Conservation (phyloP, 345 rosid genomes). For the Orychophragmus violaceus region DNA sequence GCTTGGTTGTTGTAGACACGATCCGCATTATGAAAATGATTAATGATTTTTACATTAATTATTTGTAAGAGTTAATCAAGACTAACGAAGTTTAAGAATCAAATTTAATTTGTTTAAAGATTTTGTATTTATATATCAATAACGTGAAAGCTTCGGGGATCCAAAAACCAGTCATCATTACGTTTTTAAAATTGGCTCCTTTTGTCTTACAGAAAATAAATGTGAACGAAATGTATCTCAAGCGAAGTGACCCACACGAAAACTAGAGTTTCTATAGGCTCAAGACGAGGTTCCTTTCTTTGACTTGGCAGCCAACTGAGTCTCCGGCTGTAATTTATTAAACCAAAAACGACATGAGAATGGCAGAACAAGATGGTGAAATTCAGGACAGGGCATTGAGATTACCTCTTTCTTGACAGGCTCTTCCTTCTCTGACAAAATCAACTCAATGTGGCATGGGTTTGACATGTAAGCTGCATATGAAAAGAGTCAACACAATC, state of each 20-base stretch:
- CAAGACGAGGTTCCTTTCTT: conserved; percentile 41
- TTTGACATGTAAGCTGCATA: conserved; percentile 69
- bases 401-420: conserved; percentile 61
- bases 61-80: not conserved
- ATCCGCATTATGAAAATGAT: not conserved
- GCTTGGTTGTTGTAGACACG: not conserved
- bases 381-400: not conserved
- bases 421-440: conserved; percentile 64
- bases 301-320: conserved; percentile 69
- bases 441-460: conserved; percentile 69
- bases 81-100: not conserved
- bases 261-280: not conserved
- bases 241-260: not conserved
- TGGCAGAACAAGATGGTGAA: not conserved
- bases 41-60: no score
- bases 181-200: not conserved
- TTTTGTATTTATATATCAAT: not conserved
- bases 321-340: conserved; percentile 58
- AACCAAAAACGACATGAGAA: not conserved
- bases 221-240: not conserved
- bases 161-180: not conserved
- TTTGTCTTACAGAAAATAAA: not conserved
- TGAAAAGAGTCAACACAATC: not conserved
- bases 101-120: not conserved
- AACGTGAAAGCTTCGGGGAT: not conserved